These are phyloP conservation scores for Populus pruinosa DNA, from an alignment of 345 rosid species.

Conservation along the genomic window DNA sequence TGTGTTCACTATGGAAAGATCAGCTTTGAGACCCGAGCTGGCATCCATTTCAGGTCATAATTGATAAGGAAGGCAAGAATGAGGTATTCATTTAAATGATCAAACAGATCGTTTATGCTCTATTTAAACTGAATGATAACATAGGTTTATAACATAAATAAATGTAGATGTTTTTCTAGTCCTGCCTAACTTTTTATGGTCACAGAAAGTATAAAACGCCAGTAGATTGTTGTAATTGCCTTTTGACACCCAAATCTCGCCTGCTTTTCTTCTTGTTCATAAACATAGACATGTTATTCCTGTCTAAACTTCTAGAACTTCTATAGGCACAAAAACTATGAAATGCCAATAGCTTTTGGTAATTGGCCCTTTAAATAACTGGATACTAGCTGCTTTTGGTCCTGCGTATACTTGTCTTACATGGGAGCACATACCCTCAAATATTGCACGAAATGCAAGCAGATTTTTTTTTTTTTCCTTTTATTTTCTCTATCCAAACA, in stretches of 20 bases:
- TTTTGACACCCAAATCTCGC: no score
- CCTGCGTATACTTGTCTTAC: background rate
- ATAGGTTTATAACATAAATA: no score
- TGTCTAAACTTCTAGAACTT: background rate
- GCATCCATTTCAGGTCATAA: conserved; percentile 45
- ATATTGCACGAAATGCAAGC: background rate
- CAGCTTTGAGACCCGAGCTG: conserved; percentile 42
- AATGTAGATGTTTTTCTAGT: no score
- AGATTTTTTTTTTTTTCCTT: background rate
- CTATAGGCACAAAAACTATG: no score
- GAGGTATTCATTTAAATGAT: conserved; percentile 23
- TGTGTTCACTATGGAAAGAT: conserved; percentile 48
- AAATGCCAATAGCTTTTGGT: background rate
- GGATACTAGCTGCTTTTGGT: background rate
- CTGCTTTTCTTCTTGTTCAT: background rate
- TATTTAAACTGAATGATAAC: no score
- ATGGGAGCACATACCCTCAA: background rate
- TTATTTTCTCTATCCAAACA: no score
- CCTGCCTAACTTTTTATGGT: no score
- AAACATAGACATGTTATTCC: background rate
- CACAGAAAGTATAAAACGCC: no score
- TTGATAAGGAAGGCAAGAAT: conserved; percentile 18
- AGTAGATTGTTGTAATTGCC: background rate
- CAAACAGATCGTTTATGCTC: background rate
- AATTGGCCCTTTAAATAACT: no score